A percentile compares a stretch with the other conserved stretches of the same genome.
phyloP scores from a whole-genome alignment of 352 stramenopile genomes.

The Pythium rhizo-oryzae region DNA sequence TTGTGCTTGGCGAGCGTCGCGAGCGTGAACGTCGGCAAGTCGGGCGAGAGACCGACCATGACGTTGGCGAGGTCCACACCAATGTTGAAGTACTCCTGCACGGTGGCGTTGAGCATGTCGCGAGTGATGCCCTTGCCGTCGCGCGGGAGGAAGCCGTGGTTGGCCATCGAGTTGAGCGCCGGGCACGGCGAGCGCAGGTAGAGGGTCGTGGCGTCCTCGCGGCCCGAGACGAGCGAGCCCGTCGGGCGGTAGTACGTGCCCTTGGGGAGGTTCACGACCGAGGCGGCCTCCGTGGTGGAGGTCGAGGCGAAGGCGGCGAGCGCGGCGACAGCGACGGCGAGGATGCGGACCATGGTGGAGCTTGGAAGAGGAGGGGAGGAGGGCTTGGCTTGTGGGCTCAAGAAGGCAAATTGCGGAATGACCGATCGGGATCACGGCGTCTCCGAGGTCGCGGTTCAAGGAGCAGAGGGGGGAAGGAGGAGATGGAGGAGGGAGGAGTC shows the following conservation, averaged over 20 bases:
- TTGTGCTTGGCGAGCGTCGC: no score
- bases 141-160: slow-evolving; percentile 47
- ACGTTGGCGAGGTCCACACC: slow-evolving; percentile 12
- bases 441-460: background rate
- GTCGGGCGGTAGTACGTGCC: no score
- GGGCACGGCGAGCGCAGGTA: slow-evolving; percentile 18
- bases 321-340: slow-evolving; percentile 10
- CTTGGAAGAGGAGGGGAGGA: background rate
- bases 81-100: slow-evolving; percentile 50
- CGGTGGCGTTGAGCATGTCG: slow-evolving; percentile 28
- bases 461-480: background rate
- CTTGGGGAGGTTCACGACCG: background rate
- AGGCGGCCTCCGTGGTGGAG: background rate
- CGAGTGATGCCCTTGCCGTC: slow-evolving; percentile 45
- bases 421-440: background rate
- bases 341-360: slow-evolving; percentile 11
- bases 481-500: no score
- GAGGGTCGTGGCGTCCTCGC: slow-evolving; percentile 17
- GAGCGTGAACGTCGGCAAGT: no score
- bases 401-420: slow-evolving; percentile 22
- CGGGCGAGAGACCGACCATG: no score
- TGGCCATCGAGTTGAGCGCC: slow-evolving; percentile 46
- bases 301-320: slow-evolving; percentile 2
- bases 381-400: slow-evolving; percentile 14
- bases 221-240: no score